phyloP scores from a whole-genome alignment of 345 rosid genomes.

The Brassica nigra region DNA sequence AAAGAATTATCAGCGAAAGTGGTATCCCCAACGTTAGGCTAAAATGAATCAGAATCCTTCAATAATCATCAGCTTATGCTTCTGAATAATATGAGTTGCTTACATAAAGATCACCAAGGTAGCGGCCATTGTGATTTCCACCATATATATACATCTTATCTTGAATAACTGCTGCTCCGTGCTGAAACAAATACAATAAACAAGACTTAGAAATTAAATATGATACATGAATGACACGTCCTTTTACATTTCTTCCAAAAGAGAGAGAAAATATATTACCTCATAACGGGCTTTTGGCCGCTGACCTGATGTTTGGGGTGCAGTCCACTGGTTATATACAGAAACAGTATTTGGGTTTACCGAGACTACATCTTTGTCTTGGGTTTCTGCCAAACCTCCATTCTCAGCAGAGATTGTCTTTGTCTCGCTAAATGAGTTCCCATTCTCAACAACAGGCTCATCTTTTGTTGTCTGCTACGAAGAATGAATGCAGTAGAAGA shows the following conservation, averaged over 20 bases:
- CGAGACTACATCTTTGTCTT: slow-evolving; percentile 91
- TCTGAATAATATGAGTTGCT: slow-evolving; percentile 41
- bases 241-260: slow-evolving; percentile 23
- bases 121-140: slow-evolving; percentile 99
- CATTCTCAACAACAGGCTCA: slow-evolving; percentile 64
- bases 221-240: slow-evolving; percentile 26
- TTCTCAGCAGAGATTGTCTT: slow-evolving; percentile 71
- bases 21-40: background rate
- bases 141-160: slow-evolving; percentile 95
- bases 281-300: slow-evolving; percentile 91
- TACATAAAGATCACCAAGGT: slow-evolving; percentile 94
- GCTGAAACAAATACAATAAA: slow-evolving; percentile 54
- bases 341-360: slow-evolving; percentile 76
- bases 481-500: slow-evolving; percentile 26
- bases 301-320: slow-evolving; percentile 79
- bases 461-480: slow-evolving; percentile 60
- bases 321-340: slow-evolving; percentile 91
- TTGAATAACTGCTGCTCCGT: slow-evolving; percentile 85
- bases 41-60: slow-evolving; percentile 11
- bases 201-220: slow-evolving; percentile 30
- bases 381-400: slow-evolving; percentile 64
- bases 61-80: slow-evolving; percentile 17
- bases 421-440: slow-evolving; percentile 58
- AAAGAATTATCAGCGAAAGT: background rate
- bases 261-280: slow-evolving; percentile 50